A percentile compares a stretch with the other conserved stretches of the same genome.
phyloP scores from a whole-genome alignment of 495 filamentous ascomycete genomes.

The Penicillium cinerascens region DNA sequence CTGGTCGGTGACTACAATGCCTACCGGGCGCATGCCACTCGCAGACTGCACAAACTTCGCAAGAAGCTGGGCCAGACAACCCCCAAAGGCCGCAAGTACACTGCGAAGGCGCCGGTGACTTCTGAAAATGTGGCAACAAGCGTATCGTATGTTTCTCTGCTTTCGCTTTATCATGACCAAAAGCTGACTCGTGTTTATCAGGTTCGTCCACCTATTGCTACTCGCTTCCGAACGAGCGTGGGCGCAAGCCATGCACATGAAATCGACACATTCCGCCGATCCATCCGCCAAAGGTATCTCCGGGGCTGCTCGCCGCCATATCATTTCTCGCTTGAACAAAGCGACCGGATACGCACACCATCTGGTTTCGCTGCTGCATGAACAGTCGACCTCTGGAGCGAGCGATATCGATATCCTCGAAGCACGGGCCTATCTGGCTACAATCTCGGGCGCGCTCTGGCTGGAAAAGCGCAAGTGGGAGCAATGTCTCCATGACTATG shows the following conservation, averaged over 20 bases:
- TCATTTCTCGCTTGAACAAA: slow-evolving; percentile 82
- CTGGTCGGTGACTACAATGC: slow-evolving; percentile 85
- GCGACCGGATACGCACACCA: slow-evolving; percentile 65
- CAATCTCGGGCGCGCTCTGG: slow-evolving; percentile 67
- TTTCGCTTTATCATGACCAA: not conserved
- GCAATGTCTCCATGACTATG: slow-evolving; percentile 67
- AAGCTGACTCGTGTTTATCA: slow-evolving; percentile 34
- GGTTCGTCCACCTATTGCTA: slow-evolving; percentile 75
- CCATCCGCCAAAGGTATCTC: slow-evolving; percentile 64
- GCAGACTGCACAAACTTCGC: slow-evolving; percentile 76
- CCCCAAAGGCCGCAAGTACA: slow-evolving; percentile 80
- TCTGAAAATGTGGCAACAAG: slow-evolving; percentile 73
- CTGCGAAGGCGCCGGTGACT: slow-evolving; percentile 65
- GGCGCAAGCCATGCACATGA: slow-evolving; percentile 95
- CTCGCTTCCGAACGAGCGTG: slow-evolving; percentile 88
- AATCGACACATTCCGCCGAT: slow-evolving; percentile 75
- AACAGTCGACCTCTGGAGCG: slow-evolving; percentile 57
- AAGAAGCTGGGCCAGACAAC: slow-evolving; percentile 81
- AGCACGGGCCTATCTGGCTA: slow-evolving; percentile 75
- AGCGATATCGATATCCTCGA: slow-evolving; percentile 73
- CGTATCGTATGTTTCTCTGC: slow-evolving; percentile 58
- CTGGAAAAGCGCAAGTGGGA: slow-evolving; percentile 91
- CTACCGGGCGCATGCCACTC: slow-evolving; percentile 75
- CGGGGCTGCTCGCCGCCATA: slow-evolving; percentile 77
- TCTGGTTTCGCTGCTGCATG: slow-evolving; percentile 61